phyloP scores from a whole-genome alignment of 2,329 filamentous ascomycete species.

The Talaromyces sp. region DNA sequence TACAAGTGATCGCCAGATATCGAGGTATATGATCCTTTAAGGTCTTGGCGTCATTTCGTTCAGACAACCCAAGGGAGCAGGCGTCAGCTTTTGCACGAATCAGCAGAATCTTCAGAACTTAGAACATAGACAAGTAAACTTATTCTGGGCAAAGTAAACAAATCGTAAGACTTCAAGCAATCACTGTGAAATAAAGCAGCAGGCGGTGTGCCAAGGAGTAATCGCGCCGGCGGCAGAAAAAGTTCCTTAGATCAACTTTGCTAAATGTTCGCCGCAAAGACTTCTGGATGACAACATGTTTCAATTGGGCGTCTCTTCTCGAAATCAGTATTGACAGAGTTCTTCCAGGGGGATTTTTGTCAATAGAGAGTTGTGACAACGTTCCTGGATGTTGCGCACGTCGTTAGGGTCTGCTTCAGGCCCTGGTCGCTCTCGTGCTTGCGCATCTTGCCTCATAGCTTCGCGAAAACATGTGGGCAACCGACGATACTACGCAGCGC shows the following conservation, averaged over 20 bases:
- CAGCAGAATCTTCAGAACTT: background rate
- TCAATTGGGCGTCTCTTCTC: background rate
- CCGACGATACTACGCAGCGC: slow-evolving; percentile 28
- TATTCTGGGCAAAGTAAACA: background rate
- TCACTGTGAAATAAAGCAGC: background rate
- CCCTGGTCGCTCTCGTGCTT: slow-evolving; percentile 35
- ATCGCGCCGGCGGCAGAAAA: slow-evolving; percentile 21
- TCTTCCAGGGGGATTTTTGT: background rate
- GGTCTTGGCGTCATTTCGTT: background rate
- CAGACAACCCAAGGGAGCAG: background rate
- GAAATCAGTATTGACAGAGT: background rate
- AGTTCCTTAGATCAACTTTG: slow-evolving; percentile 14
- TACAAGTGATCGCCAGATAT: background rate
- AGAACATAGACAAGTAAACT: background rate
- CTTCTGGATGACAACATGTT: background rate
- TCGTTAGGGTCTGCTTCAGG: slow-evolving; percentile 37
- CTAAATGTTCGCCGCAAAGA: background rate
- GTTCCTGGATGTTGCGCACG: slow-evolving; percentile 36
- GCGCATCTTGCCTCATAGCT: slow-evolving; percentile 32
- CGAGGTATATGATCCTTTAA: background rate
- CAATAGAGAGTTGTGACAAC: background rate
- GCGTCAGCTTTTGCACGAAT: background rate
- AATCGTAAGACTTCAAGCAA: background rate
- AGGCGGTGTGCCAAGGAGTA: slow-evolving; percentile 20
- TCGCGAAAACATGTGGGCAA: slow-evolving; percentile 23